Conservation (phyloP, 2,329 filamentous ascomycete species). For the Hypoxylon sp. region DNA sequence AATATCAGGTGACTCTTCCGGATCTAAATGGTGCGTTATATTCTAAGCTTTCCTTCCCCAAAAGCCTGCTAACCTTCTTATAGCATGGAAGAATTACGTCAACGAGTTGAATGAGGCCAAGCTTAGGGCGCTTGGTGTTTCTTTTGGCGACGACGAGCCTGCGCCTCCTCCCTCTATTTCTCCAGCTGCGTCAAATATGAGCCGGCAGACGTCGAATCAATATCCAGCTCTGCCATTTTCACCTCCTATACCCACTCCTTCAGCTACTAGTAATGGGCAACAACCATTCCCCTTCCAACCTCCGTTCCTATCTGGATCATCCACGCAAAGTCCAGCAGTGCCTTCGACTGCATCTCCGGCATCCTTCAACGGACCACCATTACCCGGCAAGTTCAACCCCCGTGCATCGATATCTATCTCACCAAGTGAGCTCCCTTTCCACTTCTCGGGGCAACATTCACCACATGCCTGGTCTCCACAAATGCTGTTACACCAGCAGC, state of each 20-base stretch:
- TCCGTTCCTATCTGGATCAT: conserved; percentile 72
- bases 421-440: conserved; percentile 75
- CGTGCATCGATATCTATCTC: conserved; percentile 80
- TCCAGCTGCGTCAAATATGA: conserved; percentile 72
- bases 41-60: conserved; percentile 5
- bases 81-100: conserved; percentile 81
- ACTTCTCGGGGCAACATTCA: conserved; percentile 74
- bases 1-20: conserved; percentile 77
- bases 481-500: conserved; percentile 66
- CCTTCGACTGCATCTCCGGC: conserved; percentile 79
- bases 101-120: conserved; percentile 90
- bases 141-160: conserved; percentile 80
- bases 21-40: conserved; percentile 71
- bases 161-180: conserved; percentile 74
- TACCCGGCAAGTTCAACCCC: conserved; percentile 74
- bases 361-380: conserved; percentile 71
- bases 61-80: conserved; percentile 33
- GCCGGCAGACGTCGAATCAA: conserved; percentile 78
- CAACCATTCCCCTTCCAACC: conserved; percentile 70
- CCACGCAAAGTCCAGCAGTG: conserved; percentile 74
- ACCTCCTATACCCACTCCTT: conserved; percentile 84
- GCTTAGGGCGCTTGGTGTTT: conserved; percentile 90
- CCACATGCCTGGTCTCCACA: conserved; percentile 72
- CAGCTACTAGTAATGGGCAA: conserved; percentile 77
- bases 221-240: conserved; percentile 85